These are phyloP conservation scores for Mycena sp. DNA, from an alignment of 1,284 basidiomycete genomes.

Conservation along the genomic window DNA sequence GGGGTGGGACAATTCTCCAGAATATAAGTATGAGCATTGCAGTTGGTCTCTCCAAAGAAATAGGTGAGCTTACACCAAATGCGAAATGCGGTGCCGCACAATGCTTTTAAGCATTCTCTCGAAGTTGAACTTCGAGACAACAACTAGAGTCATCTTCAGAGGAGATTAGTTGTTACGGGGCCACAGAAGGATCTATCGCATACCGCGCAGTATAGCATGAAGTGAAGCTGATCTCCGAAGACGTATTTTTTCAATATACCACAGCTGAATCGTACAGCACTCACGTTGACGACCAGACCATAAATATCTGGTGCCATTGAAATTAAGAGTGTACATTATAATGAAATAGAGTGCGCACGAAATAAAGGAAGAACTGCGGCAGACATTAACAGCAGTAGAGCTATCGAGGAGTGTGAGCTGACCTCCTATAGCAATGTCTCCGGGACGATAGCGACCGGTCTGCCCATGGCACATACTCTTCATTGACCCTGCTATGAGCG, in stretches of 20 bases:
- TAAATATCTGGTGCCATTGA: constrained; percentile 71
- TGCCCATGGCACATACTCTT: constrained; percentile 44
- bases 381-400: not conserved
- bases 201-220: constrained; percentile 56
- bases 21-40: not conserved
- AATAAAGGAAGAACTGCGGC: constrained; percentile 59
- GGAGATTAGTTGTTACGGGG: not conserved
- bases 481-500: constrained; percentile 54
- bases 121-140: constrained; percentile 79
- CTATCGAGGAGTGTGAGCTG: constrained; percentile 27
- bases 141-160: constrained; percentile 68
- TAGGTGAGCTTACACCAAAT: constrained; percentile 57
- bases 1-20: constrained; percentile 63
- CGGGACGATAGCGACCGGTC: constrained; percentile 56
- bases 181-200: constrained; percentile 44
- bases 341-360: constrained; percentile 43
- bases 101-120: constrained; percentile 75
- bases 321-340: too few relatives aligned
- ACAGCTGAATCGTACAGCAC: too few relatives aligned
- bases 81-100: constrained; percentile 70
- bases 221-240: constrained; percentile 56
- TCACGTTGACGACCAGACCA: constrained; percentile 70
- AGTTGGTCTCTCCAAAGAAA: too few relatives aligned
- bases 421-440: constrained; percentile 63
- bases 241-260: too few relatives aligned